A percentile compares a stretch with the other conserved stretches of the same genome.
Evolutionary conservation across 2,329 filamentous ascomycete genomes (phyloP).

Genomic region (Penicillium concentricum): DNA sequence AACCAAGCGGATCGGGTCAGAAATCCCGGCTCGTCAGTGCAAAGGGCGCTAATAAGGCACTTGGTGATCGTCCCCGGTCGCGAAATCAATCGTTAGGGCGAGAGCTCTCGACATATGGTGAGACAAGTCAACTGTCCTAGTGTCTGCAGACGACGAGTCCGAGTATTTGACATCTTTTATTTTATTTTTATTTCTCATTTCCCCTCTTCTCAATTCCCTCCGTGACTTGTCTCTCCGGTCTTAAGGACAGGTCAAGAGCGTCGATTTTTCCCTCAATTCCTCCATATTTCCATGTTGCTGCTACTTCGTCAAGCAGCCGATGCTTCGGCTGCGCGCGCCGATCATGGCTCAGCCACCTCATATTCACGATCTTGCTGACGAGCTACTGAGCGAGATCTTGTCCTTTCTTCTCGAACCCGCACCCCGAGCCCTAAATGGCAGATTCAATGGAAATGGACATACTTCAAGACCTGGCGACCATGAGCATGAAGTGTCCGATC

Average conservation of each 20-base stretch:
- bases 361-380: constrained; percentile 38
- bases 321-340: constrained; percentile 33
- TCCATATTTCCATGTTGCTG: constrained; percentile 34
- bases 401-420: constrained; percentile 28
- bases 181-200: constrained; percentile 4
- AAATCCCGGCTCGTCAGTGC: constrained; percentile 15
- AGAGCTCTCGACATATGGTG: constrained; percentile 27
- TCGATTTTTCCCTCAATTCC: constrained; percentile 7
- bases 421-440: constrained; percentile 8
- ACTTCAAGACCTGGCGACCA: constrained; percentile 11
- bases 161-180: constrained; percentile 13
- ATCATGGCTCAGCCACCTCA: constrained; percentile 34
- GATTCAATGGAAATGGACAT: constrained; percentile 2
- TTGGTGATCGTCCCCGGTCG: constrained; percentile 30
- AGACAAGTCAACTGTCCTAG: constrained; percentile 32
- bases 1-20: constrained; percentile 4
- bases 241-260: constrained; percentile 9
- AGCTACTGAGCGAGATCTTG: constrained; percentile 36
- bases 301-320: constrained; percentile 30
- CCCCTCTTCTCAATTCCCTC: constrained; percentile 8
- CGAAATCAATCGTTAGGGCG: constrained; percentile 20
- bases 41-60: constrained; percentile 23
- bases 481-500: constrained; percentile 32
- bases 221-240: constrained; percentile 15
- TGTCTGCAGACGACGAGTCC: constrained; percentile 26